phyloP scores from a whole-genome alignment of 148 eudicot genomes.

The Persicaria maculosa region DNA sequence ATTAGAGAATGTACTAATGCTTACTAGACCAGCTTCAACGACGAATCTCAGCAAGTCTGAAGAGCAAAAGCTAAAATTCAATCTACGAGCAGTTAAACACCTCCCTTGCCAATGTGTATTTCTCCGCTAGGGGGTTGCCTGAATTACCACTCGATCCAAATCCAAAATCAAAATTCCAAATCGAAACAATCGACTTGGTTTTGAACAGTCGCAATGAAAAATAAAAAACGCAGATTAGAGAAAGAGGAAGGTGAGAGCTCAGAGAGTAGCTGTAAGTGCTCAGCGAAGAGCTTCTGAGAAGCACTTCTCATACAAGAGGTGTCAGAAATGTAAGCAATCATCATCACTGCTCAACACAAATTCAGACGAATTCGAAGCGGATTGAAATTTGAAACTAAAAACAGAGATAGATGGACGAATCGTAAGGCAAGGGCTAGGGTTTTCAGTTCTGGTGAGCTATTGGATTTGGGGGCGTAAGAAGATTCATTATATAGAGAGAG shows the following conservation, averaged over 20 bases:
- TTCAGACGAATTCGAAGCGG: no score
- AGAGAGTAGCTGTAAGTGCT: slow-evolving; percentile 13
- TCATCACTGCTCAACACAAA: not conserved
- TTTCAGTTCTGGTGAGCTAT: no score
- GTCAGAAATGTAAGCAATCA: slow-evolving; percentile 12
- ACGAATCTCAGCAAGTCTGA: slow-evolving; percentile 14
- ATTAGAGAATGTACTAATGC: not conserved
- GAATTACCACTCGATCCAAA: slow-evolving; percentile 7
- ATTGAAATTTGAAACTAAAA: no score
- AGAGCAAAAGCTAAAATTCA: slow-evolving; percentile 11
- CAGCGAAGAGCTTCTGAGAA: slow-evolving; percentile 9
- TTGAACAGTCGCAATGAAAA: not conserved
- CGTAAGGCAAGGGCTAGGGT: no score
- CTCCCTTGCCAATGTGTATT: slow-evolving; percentile 9
- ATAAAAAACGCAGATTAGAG: not conserved
- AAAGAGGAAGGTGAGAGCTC: not conserved
- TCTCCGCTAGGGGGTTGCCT: slow-evolving; percentile 16
- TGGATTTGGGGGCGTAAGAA: no score
- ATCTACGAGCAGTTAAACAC: slow-evolving; percentile 11
- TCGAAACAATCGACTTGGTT: not conserved
- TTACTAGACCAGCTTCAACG: slow-evolving; percentile 16
- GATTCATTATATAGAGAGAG: no score
- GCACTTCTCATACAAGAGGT: slow-evolving; percentile 16
- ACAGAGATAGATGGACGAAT: no score
- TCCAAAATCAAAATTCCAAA: not conserved